Evolutionary conservation across 2,329 filamentous ascomycete genomes (phyloP), one percentile per base, ranked within the genome.

Genomic region (Nectriaceae sp.): DNA sequence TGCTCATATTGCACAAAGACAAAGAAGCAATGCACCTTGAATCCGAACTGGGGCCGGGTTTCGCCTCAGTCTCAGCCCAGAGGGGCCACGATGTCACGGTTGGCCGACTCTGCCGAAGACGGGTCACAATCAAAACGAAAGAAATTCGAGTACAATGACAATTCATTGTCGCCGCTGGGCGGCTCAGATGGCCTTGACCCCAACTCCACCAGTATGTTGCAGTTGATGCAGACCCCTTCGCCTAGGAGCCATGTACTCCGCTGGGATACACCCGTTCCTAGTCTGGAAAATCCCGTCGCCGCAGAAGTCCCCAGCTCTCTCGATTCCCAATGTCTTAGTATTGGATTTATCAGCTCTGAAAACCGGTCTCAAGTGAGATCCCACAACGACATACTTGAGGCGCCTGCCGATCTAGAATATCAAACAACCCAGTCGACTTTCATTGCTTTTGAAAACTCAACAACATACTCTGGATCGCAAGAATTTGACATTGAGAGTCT

Each of bases 1-100:
- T 67, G 65, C 40, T 62, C 64, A 0, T 67, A 67, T 15, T 67
- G 65, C 21, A 44, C 49, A 4, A 64, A 57, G 45, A 67, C 65
- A 11, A 56, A 61, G 6, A 67, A 67, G 38, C 52, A 50, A 10
- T 67, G 65, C 13, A 62, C 64, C 1, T 46, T 64, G 36, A 56
- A 65, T 5, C 65, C n/a, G n/a, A n/a, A n/a, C n/a, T 66, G 64
- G 65, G 57, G 47, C 2, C 53, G 50, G 31, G 40, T 55, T 11
- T 29, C 42, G 21, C 21, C 35, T 11, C n/a, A 29, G 19, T 24
- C 24, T 4, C 22, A 39, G 11, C 37, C 43, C 11, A 42, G 40
- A 26, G 43, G 21, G 18, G 50, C 21, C 22, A 31, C 50, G 15
- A 11, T 21, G 1, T 37, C 35, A 43, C 52, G 1, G 38, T 47